Conservation (phyloP, 78 protist species). For the Dictyostelium firmibasis region DNA sequence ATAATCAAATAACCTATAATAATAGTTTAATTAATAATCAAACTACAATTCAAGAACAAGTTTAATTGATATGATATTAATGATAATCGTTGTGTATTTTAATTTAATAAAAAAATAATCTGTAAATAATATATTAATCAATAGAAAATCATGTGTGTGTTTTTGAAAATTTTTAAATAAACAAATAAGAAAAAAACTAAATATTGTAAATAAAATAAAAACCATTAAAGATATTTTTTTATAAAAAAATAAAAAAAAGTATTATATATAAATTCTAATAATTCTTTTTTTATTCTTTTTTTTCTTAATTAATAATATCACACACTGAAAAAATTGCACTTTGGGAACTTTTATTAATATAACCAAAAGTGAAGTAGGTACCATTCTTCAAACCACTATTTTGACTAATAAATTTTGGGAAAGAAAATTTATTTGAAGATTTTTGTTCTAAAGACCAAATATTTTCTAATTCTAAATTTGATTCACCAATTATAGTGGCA, state of each 20-base stretch:
- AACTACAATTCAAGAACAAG: not conserved
- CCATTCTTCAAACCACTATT: not conserved
- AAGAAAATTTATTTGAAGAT: not conserved
- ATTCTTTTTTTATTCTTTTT: not conserved
- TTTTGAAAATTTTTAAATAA: not conserved
- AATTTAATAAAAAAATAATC: not conserved
- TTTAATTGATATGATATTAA: not conserved
- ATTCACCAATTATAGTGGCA: not conserved
- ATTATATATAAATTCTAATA: too few relatives aligned
- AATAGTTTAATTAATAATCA: not conserved
- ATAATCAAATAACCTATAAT: not conserved
- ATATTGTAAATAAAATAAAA: not conserved
- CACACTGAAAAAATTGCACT: not conserved
- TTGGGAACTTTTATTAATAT: not conserved
- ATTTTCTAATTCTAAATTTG: not conserved
- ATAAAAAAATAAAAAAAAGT: not conserved
- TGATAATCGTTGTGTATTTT: not conserved
- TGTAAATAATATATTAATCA: not conserved
- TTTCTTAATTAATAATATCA: not conserved
- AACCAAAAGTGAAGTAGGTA: not conserved
- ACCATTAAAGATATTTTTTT: not conserved
- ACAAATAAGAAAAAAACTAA: not conserved
- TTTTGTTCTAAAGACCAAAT: not conserved
- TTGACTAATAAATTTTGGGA: not conserved
- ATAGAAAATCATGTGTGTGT: too few relatives aligned